These are phyloP conservation scores for Ascochyta rabiei DNA, from an alignment of 2,329 filamentous ascomycete species.

Conservation along the genomic window DNA sequence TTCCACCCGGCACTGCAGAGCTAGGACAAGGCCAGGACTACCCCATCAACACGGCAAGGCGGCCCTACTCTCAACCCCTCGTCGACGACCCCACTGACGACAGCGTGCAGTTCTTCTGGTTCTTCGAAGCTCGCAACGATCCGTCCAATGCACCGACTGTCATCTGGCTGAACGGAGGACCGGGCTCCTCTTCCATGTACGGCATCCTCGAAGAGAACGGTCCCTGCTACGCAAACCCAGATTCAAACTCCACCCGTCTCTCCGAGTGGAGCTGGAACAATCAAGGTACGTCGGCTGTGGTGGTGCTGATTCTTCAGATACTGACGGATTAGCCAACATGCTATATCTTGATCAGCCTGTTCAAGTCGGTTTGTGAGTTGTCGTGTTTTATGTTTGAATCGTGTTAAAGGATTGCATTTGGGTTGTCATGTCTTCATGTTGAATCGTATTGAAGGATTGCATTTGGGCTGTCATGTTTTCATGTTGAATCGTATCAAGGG, in stretches of 20 bases:
- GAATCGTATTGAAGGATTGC: no score
- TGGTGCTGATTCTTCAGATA: background rate
- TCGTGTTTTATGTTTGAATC: no score
- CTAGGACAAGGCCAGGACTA: conserved; percentile 29
- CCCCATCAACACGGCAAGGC: conserved; percentile 47
- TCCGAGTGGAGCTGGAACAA: conserved; percentile 38
- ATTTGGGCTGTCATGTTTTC: background rate
- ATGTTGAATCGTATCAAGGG: no score
- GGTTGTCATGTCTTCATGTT: background rate
- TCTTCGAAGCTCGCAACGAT: conserved; percentile 27
- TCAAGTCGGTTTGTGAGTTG: conserved; percentile 58
- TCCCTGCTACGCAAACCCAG: conserved; percentile 22
- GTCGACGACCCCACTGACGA: conserved; percentile 3
- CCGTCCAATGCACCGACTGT: conserved; percentile 24
- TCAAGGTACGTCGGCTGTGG: conserved; percentile 15
- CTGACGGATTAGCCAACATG: conserved; percentile 30
- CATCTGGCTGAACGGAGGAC: conserved; percentile 26
- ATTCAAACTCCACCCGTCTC: conserved; percentile 25
- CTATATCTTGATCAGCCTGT: conserved; percentile 72
- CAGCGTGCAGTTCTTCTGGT: conserved; percentile 29
- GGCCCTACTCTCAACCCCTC: conserved; percentile 40
- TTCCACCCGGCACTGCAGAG: conserved; percentile 25
- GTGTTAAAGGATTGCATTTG: background rate
- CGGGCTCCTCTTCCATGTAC: conserved; percentile 25
- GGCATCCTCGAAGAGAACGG: conserved; percentile 29